A percentile compares a stretch with the other conserved stretches of the same genome.
These are phyloP conservation scores for Penicillium roqueforti DNA, from an alignment of 495 filamentous ascomycete genomes.

Conservation along the genomic window DNA sequence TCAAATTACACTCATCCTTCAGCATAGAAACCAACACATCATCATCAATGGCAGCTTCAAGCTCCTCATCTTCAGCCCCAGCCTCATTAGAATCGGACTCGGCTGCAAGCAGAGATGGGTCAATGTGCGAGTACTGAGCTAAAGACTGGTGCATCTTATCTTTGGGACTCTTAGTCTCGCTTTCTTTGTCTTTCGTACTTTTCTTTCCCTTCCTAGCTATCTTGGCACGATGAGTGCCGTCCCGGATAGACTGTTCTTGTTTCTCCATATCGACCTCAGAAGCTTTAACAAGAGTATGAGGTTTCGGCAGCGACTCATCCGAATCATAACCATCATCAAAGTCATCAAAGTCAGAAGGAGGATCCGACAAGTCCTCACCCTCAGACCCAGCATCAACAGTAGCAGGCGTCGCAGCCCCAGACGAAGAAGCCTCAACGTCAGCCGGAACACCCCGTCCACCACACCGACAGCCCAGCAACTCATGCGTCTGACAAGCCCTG, in stretches of 20 bases:
- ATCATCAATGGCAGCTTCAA: constrained; percentile 49
- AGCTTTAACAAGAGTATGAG: constrained; percentile 49
- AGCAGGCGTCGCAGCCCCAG: constrained; percentile 12
- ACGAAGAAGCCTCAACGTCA: constrained; percentile 3
- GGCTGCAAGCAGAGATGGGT: constrained; percentile 41
- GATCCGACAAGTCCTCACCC: constrained; percentile 23
- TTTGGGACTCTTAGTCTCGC: constrained; percentile 26
- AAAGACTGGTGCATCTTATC: constrained; percentile 54
- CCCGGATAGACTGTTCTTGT: constrained; percentile 49
- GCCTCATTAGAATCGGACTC: constrained; percentile 11
- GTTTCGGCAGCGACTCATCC: constrained; percentile 36
- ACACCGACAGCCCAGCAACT: constrained; percentile 64
- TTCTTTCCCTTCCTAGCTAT: constrained; percentile 6
- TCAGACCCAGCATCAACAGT: constrained; percentile 19
- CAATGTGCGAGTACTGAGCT: constrained; percentile 65
- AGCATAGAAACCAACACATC: constrained; percentile 57
- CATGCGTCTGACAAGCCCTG: constrained; percentile 59
- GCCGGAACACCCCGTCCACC: constrained; percentile 48
- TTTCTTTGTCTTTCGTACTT: constrained; percentile 2
- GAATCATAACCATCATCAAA: constrained; percentile 30
- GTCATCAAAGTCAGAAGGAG: constrained; percentile 1
- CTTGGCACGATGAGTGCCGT: constrained; percentile 21
- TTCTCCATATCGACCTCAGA: constrained; percentile 60
- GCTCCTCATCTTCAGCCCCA: constrained; percentile 25
- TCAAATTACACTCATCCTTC: constrained; percentile 53